phyloP scores from a whole-genome alignment of 129 eudicot species.

The Tanacetum coccineum region DNA sequence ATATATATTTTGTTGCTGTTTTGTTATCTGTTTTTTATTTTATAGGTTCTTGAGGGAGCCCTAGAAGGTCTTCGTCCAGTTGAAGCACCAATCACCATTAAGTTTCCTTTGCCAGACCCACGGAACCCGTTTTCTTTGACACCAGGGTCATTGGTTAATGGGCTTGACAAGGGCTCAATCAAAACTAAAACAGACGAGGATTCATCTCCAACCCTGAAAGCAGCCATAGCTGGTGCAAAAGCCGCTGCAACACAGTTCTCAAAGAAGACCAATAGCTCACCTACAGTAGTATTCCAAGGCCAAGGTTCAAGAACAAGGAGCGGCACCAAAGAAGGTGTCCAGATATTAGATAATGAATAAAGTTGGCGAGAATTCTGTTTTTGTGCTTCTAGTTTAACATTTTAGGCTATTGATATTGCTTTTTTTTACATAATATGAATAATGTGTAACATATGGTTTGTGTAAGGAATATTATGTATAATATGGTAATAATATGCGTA shows the following conservation, averaged over 20 bases:
- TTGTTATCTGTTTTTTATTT: neutral
- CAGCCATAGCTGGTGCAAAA: slow-evolving; percentile 84
- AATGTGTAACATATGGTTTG: neutral
- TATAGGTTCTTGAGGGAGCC: slow-evolving; percentile 75
- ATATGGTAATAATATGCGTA: neutral
- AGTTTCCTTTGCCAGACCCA: slow-evolving; percentile 73
- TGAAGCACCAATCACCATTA: slow-evolving; percentile 47
- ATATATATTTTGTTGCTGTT: neutral
- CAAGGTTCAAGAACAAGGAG: slow-evolving; percentile 50
- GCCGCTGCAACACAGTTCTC: slow-evolving; percentile 79
- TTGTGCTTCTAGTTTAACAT: slow-evolving; percentile 11
- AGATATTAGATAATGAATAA: slow-evolving; percentile 19
- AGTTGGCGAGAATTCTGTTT: slow-evolving; percentile 18
- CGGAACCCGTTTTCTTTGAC: slow-evolving; percentile 52
- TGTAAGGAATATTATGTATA: neutral
- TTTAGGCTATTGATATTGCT: neutral
- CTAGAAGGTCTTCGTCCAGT: slow-evolving; percentile 69
- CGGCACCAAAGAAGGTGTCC: slow-evolving; percentile 21
- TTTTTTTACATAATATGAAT: neutral
- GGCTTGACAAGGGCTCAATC: slow-evolving; percentile 25
- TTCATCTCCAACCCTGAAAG: slow-evolving; percentile 47
- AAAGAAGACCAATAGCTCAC: slow-evolving; percentile 33
- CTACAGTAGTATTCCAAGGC: slow-evolving; percentile 25
- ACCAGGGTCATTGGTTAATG: slow-evolving; percentile 55
- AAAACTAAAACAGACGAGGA: slow-evolving; percentile 27